Conservation (phyloP, 164 flowering plant genomes). For the Paratinospora sagittata region DNA sequence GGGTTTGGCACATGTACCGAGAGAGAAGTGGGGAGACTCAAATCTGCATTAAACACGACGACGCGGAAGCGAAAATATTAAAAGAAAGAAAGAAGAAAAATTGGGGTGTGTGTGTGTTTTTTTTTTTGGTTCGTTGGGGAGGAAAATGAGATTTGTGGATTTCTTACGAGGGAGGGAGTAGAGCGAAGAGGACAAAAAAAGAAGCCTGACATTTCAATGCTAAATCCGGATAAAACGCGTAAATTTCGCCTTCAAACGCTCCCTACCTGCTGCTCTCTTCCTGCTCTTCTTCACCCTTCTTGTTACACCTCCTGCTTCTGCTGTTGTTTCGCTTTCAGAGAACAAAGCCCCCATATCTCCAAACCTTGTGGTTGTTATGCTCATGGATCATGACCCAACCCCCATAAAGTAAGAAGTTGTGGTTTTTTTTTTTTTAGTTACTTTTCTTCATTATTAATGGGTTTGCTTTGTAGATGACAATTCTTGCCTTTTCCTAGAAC, state of each 20-base stretch:
- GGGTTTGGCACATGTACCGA: neutral
- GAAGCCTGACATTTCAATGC: too few relatives aligned
- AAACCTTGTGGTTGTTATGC: neutral
- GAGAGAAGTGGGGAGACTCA: neutral
- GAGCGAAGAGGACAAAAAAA: neutral
- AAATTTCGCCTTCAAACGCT: constrained; percentile 8
- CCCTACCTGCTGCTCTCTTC: neutral
- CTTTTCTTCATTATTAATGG: constrained; percentile 1
- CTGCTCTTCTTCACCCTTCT: neutral
- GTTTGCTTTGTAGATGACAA: neutral
- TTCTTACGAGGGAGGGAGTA: neutral
- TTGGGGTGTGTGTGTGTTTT: too few relatives aligned
- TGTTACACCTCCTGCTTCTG: neutral
- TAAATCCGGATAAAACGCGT: constrained; percentile 13
- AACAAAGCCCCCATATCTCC: too few relatives aligned
- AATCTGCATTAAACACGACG: neutral
- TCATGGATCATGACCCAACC: constrained; percentile 7
- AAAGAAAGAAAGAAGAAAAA: too few relatives aligned
- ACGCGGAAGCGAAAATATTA: too few relatives aligned
- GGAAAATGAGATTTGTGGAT: too few relatives aligned
- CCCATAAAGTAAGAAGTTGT: constrained; percentile 4
- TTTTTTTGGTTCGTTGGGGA: too few relatives aligned
- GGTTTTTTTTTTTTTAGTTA: neutral
- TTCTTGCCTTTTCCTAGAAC: constrained; percentile 1
- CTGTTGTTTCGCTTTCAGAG: neutral